Percentiles rank a stretch among this genome's conserved stretches.
Evolutionary conservation across 495 filamentous ascomycete genomes (phyloP).

Genomic region (Apodospora peruviana): DNA sequence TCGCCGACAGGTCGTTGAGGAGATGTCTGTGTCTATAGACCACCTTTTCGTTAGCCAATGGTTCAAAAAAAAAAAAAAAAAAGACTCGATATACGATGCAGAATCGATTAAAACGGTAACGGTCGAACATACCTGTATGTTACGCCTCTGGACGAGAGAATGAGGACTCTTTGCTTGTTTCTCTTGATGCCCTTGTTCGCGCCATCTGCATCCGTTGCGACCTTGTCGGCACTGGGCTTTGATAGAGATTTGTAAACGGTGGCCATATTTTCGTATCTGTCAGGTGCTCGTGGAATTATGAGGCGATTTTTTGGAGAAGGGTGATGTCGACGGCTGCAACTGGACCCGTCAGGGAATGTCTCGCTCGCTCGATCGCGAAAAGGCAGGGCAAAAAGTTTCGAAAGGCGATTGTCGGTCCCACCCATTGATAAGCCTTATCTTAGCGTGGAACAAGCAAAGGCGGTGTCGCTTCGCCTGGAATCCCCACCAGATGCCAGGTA

Average conservation of each 20-base stretch:
- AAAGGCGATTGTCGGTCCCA: conserved; percentile 11
- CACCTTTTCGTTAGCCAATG: too few relatives aligned
- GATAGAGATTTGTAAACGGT: conserved; percentile 91
- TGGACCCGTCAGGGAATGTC: neutral
- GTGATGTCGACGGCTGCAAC: conserved; percentile 8
- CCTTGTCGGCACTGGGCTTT: conserved; percentile 51
- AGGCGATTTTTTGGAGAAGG: neutral
- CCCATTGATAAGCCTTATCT: conserved; percentile 22
- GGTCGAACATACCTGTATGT: conserved; percentile 61
- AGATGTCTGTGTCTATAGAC: conserved; percentile 79
- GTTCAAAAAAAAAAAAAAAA: neutral
- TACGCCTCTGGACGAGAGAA: conserved; percentile 83
- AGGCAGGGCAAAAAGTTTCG: conserved; percentile 21
- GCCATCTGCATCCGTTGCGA: conserved; percentile 25
- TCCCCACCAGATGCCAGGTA: neutral
- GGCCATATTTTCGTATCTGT: conserved; percentile 59
- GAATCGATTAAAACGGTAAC: neutral
- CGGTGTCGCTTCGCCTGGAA: neutral
- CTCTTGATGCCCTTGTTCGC: conserved; percentile 39
- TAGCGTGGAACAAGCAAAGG: too few relatives aligned
- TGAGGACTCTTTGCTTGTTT: conserved; percentile 76
- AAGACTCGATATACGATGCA: neutral
- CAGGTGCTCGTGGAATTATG: neutral
- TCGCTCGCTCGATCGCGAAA: too few relatives aligned
- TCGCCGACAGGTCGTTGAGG: conserved; percentile 78